Conservation (phyloP, 345 rosid genomes). For the Cochlearia excelsa region DNA sequence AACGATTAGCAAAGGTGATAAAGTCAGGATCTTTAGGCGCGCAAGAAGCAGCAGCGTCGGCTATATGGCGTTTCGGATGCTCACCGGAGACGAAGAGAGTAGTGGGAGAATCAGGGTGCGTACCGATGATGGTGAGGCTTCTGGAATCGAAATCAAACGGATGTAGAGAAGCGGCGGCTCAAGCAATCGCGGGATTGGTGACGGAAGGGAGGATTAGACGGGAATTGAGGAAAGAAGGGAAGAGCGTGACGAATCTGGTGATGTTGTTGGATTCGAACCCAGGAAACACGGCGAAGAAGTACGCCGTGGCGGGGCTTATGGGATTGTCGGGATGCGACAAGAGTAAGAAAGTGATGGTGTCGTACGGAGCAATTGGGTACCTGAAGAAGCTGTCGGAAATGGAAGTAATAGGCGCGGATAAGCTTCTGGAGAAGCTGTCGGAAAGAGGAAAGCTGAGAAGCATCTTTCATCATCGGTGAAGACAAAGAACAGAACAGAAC, state of each 20-base stretch:
- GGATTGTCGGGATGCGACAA: conserved; percentile 69
- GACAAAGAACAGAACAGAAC: neutral
- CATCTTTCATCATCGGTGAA: conserved; percentile 49
- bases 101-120: conserved; percentile 81
- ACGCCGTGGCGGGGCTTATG: conserved; percentile 65
- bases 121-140: conserved; percentile 55
- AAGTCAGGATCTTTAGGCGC: conserved; percentile 77
- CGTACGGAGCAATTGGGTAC: conserved; percentile 93
- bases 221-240: conserved; percentile 61
- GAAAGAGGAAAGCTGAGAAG: conserved; percentile 69
- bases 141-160: conserved; percentile 76
- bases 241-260: conserved; percentile 75
- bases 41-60: conserved; percentile 80
- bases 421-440: conserved; percentile 63
- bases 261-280: conserved; percentile 80
- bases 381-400: conserved; percentile 85
- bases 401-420: conserved; percentile 79
- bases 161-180: conserved; percentile 73
- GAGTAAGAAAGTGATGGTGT: conserved; percentile 83
- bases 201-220: conserved; percentile 51
- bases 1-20: conserved; percentile 68
- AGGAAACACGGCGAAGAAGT: conserved; percentile 83
- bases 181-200: conserved; percentile 68
- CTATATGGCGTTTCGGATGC: conserved; percentile 54
- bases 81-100: conserved; percentile 64